These are phyloP conservation scores for Priceomyces fermenticarens DNA, from an alignment of 805 yeast genomes.

Conservation along the genomic window DNA sequence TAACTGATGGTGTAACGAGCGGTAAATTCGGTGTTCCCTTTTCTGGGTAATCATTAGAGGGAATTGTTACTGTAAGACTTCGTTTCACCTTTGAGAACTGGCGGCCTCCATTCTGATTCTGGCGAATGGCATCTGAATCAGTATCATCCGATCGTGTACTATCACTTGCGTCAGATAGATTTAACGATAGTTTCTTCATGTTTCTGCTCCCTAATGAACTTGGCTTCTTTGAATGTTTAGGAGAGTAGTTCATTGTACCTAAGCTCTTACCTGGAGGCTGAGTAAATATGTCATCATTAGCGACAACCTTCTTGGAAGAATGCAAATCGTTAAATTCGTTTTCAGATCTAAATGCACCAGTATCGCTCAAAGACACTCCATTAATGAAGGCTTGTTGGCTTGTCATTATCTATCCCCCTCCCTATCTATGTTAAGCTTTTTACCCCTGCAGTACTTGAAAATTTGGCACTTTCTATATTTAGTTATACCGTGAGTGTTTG, in stretches of 20 bases:
- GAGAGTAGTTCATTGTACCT: conserved; percentile 32
- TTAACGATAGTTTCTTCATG: conserved; percentile 37
- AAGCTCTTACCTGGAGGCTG: conserved; percentile 3
- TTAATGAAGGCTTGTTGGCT: conserved; percentile 1
- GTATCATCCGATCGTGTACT: conserved; percentile 7
- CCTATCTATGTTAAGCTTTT: no score
- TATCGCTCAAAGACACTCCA: not conserved
- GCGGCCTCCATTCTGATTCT: not conserved
- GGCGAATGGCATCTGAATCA: not conserved
- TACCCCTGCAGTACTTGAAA: no score
- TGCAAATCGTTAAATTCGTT: conserved; percentile 1
- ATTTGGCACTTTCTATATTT: not conserved
- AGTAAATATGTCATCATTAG: not conserved
- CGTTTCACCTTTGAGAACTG: conserved; percentile 6
- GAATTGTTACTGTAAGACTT: conserved; percentile 14
- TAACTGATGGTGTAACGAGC: conserved; percentile 17
- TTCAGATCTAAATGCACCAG: not conserved
- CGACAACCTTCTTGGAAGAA: conserved; percentile 3
- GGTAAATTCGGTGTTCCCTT: conserved; percentile 3
- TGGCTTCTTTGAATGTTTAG: conserved; percentile 33
- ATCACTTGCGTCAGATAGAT: conserved; percentile 13
- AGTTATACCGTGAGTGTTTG: not conserved
- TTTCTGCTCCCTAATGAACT: conserved; percentile 26
- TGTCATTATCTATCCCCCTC: not conserved
- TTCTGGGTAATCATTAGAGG: conserved; percentile 5